Conservation (phyloP, 805 yeast genomes). For the Lipomyces orientalis region DNA sequence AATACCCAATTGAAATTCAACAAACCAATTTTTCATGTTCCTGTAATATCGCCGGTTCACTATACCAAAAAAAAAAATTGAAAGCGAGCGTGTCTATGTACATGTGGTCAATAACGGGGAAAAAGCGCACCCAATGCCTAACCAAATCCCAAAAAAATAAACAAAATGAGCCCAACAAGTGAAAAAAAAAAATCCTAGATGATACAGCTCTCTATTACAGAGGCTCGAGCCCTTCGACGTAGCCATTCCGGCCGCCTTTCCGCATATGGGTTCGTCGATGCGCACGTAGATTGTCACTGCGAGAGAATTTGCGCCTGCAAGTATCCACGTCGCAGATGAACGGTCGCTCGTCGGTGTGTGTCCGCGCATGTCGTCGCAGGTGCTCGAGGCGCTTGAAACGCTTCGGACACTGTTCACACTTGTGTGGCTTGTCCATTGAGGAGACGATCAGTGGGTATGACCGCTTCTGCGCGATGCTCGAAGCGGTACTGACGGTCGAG, state of each 20-base stretch:
- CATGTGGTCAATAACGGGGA: neutral
- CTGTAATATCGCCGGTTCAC: neutral
- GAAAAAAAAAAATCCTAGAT: conserved; percentile 1
- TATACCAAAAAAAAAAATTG: neutral
- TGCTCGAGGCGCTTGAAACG: conserved; percentile 52
- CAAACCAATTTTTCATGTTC: neutral
- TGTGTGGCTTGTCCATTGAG: conserved; percentile 44
- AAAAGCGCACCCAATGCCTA: conserved; percentile 3
- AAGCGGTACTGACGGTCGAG: conserved; percentile 14
- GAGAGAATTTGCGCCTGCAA: conserved; percentile 37
- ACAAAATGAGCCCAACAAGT: neutral
- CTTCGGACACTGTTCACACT: conserved; percentile 47
- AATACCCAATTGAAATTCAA: neutral
- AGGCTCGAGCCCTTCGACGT: conserved; percentile 46
- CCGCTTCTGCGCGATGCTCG: conserved; percentile 6
- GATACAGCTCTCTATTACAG: neutral
- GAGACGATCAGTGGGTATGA: conserved; percentile 30
- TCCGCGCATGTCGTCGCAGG: conserved; percentile 61
- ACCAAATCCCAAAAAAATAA: conserved; percentile 7
- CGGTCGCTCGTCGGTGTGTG: conserved; percentile 83
- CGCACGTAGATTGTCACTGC: conserved; percentile 73
- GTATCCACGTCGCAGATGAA: conserved; percentile 47
- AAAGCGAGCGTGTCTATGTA: neutral
- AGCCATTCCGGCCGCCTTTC: conserved; percentile 51
- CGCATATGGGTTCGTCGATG: conserved; percentile 72